Conservation (phyloP, 768 basidiomycete genomes). For the Leccinum aurantiacum region DNA sequence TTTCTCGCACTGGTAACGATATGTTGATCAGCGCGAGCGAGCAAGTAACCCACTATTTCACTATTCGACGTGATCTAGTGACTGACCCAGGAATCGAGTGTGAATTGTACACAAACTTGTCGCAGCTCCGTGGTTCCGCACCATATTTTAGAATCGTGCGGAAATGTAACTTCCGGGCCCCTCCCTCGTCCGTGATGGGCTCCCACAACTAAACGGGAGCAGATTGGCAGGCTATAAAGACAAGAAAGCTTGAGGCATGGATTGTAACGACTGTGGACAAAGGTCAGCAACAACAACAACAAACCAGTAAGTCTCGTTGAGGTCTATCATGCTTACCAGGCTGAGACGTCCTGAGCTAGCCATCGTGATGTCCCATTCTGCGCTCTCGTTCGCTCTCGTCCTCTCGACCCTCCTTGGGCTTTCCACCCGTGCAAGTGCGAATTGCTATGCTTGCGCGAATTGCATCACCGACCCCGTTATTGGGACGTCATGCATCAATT, state of each 20-base stretch:
- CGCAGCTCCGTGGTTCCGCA: too few relatives aligned
- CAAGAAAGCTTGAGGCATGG: neutral
- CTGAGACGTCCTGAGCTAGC: too few relatives aligned
- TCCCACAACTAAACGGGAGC: too few relatives aligned
- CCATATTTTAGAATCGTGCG: too few relatives aligned
- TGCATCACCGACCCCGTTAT: neutral
- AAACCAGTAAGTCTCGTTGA: neutral
- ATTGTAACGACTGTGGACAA: neutral
- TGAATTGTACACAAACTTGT: too few relatives aligned
- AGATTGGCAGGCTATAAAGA: neutral
- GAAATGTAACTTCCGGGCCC: too few relatives aligned
- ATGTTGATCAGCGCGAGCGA: too few relatives aligned
- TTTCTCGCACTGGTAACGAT: neutral
- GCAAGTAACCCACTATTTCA: too few relatives aligned
- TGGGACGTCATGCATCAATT: conserved; percentile 6
- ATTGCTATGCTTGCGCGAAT: conserved; percentile 4
- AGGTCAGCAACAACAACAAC: neutral
- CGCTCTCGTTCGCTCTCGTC: neutral
- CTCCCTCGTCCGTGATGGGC: too few relatives aligned
- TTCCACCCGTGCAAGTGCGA: neutral
- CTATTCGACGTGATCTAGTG: too few relatives aligned
- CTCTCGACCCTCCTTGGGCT: conserved; percentile 3
- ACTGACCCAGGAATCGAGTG: too few relatives aligned
- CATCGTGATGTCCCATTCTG: neutral
- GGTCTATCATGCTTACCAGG: too few relatives aligned